Evolutionary conservation across 805 yeast genomes (phyloP).

Genomic region (Schwanniomyces yamadae): DNA sequence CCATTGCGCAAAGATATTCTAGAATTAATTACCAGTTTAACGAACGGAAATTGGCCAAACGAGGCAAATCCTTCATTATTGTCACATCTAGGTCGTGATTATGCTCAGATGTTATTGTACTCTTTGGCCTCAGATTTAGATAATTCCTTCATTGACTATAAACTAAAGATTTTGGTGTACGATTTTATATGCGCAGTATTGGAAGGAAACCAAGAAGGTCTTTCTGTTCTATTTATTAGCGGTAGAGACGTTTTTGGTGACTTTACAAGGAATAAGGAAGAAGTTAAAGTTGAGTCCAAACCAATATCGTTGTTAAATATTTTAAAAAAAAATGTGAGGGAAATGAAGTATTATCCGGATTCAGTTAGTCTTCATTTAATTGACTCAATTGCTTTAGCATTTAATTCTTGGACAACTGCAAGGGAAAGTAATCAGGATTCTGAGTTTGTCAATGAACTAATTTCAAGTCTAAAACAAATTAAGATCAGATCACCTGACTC

Average conservation of each 20-base stretch:
- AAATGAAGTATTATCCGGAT: constrained; percentile 55
- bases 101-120: constrained; percentile 58
- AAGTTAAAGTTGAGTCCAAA: constrained; percentile 16
- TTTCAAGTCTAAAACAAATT: constrained; percentile 29
- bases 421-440: constrained; percentile 51
- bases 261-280: constrained; percentile 17
- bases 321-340: constrained; percentile 53
- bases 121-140: constrained; percentile 61
- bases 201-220: constrained; percentile 74
- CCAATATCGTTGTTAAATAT: constrained; percentile 50
- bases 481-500: constrained; percentile 14
- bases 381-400: constrained; percentile 71
- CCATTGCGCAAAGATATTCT: constrained; percentile 51
- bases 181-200: constrained; percentile 66
- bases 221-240: constrained; percentile 67
- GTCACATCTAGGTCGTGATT: constrained; percentile 72
- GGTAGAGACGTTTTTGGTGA: constrained; percentile 51
- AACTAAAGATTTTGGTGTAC: constrained; percentile 55
- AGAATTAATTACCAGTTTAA: constrained; percentile 55
- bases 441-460: constrained; percentile 44
- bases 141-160: constrained; percentile 51
- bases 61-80: constrained; percentile 73
- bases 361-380: constrained; percentile 64
- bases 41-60: constrained; percentile 53
- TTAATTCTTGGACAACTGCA: constrained; percentile 74